A percentile compares a stretch with the other conserved stretches of the same genome.
Conservation (phyloP, 352 stramenopile genomes). For the Phytophthora tubulina region DNA sequence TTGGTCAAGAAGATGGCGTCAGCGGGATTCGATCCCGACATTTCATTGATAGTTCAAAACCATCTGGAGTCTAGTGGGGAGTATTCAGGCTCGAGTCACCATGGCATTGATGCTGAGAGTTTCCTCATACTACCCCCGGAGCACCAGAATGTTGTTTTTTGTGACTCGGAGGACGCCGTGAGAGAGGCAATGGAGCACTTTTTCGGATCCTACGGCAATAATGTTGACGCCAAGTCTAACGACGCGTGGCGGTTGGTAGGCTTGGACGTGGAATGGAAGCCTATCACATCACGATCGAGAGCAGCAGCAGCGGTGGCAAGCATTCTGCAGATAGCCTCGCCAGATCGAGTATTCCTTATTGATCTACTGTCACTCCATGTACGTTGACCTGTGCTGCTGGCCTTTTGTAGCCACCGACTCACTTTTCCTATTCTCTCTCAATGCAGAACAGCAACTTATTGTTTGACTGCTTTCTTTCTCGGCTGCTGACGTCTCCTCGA, state of each 20-base stretch:
- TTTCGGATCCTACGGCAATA: slow-evolving; percentile 15
- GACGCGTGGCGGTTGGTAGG: slow-evolving; percentile 40
- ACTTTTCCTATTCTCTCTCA: slow-evolving; percentile 1
- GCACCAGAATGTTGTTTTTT: slow-evolving; percentile 51
- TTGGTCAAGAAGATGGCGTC: slow-evolving; percentile 51
- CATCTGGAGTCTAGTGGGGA: neutral
- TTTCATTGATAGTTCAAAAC: slow-evolving; percentile 13
- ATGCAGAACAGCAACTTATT: slow-evolving; percentile 52
- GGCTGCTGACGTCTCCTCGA: slow-evolving; percentile 44
- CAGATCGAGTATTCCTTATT: slow-evolving; percentile 58
- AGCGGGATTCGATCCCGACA: slow-evolving; percentile 14
- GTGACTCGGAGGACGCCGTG: slow-evolving; percentile 43
- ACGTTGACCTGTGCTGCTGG: slow-evolving; percentile 13
- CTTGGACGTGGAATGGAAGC: slow-evolving; percentile 78
- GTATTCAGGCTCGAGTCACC: neutral
- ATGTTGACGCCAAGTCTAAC: neutral
- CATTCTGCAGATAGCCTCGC: slow-evolving; percentile 70
- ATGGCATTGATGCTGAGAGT: neutral
- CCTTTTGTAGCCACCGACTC: neutral
- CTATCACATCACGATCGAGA: slow-evolving; percentile 39
- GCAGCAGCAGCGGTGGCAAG: slow-evolving; percentile 54
- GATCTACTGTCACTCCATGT: slow-evolving; percentile 72
- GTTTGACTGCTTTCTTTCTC: slow-evolving; percentile 56
- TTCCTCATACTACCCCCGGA: slow-evolving; percentile 44
- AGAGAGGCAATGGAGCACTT: slow-evolving; percentile 41